Percentiles rank a stretch among this genome's conserved stretches.
These are phyloP conservation scores for Mrakia blollopis DNA, from an alignment of 768 basidiomycete species.

Conservation along the genomic window DNA sequence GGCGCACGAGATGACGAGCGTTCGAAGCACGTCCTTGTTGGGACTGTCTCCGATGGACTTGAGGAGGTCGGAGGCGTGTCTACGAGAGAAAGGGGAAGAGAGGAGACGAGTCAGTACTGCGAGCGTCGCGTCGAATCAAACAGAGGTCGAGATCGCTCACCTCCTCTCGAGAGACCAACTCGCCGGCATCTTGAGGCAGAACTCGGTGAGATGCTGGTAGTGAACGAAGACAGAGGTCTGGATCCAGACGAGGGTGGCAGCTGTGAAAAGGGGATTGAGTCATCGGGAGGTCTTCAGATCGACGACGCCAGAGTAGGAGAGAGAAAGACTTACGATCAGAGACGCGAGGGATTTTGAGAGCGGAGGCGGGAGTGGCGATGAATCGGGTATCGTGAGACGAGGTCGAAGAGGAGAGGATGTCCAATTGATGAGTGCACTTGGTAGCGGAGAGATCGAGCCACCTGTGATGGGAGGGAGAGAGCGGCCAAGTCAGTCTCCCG, in stretches of 20 bases:
- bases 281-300: not conserved
- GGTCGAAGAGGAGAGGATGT: constrained; percentile 23
- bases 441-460: constrained; percentile 28
- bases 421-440: constrained; percentile 14
- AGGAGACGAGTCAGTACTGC: not conserved
- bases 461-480: not conserved
- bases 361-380: not conserved
- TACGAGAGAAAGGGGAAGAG: not conserved
- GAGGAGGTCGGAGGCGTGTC: constrained; percentile 27
- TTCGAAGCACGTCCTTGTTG: constrained; percentile 2
- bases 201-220: constrained; percentile 22
- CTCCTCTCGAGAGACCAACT: constrained; percentile 16
- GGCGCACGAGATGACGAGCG: constrained; percentile 15
- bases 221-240: constrained; percentile 30
- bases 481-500: no score
- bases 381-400: constrained; percentile 1
- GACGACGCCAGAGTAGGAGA: not conserved
- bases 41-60: constrained; percentile 20
- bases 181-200: constrained; percentile 22
- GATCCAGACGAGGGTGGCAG: constrained; percentile 24
- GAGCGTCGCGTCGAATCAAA: not conserved
- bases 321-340: not conserved
- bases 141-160: not conserved
- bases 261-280: not conserved
- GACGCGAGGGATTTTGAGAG: not conserved